Evolutionary conservation across 441 rosid species (phyloP).

Genomic region (Codiaeum variegatum): DNA sequence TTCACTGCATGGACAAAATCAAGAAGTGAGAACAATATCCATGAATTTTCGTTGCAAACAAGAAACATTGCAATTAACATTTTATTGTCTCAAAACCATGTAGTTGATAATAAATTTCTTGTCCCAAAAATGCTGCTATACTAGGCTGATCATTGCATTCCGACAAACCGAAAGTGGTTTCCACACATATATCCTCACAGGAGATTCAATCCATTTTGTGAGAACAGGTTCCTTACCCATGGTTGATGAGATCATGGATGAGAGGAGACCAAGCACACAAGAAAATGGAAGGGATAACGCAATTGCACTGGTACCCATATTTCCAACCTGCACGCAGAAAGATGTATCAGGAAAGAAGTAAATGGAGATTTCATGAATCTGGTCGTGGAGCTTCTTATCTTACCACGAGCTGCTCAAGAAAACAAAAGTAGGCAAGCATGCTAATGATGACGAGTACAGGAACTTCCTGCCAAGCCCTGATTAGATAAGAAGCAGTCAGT

Average conservation of each 20-base stretch:
- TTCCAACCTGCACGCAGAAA: conserved; percentile 47
- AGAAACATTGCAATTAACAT: conserved; percentile 9
- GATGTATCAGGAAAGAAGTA: neutral
- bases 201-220: neutral
- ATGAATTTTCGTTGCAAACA: conserved; percentile 10
- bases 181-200: neutral
- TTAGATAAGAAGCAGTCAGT: conserved; percentile 20
- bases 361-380: conserved; percentile 14
- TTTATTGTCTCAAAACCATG: neutral
- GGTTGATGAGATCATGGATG: conserved; percentile 86
- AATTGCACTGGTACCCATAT: conserved; percentile 78
- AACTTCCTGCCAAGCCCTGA: conserved; percentile 92
- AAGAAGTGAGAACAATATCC: conserved; percentile 13
- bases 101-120: neutral
- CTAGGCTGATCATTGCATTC: neutral
- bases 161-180: neutral
- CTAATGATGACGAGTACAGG: conserved; percentile 86
- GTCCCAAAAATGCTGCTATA: neutral
- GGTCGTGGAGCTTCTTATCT: conserved; percentile 16
- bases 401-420: conserved; percentile 95
- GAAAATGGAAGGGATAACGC: conserved; percentile 91
- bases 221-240: conserved; percentile 59
- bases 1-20: conserved; percentile 43
- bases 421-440: conserved; percentile 97
- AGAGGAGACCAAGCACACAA: conserved; percentile 78